These are phyloP conservation scores for Eimeria sp. DNA, from an alignment of 169 alveolate genomes.

Conservation along the genomic window DNA sequence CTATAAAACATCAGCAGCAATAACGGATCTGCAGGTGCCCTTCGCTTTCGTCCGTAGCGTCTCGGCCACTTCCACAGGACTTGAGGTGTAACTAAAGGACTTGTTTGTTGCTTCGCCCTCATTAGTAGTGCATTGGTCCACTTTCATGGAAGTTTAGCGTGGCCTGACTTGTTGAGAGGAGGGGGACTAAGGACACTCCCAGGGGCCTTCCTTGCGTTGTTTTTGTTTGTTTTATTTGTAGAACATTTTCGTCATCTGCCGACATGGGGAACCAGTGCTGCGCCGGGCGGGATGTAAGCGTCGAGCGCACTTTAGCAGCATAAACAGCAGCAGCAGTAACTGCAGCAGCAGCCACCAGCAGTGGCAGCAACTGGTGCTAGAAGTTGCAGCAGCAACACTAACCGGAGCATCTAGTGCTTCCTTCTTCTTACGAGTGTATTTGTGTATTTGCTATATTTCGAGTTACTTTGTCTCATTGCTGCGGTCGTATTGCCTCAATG, in stretches of 20 bases:
- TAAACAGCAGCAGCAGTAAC: not conserved
- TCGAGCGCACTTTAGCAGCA: not conserved
- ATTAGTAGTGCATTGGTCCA: too few relatives aligned
- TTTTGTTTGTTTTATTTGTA: not conserved
- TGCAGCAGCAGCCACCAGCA: not conserved
- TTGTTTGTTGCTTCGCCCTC: not conserved
- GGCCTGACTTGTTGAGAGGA: too few relatives aligned
- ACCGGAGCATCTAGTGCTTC: not conserved
- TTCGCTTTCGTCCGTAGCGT: not conserved
- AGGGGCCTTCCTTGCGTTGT: not conserved
- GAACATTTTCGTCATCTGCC: not conserved
- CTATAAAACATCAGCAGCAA: not conserved
- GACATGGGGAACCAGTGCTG: conserved; percentile 89
- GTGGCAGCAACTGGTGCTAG: not conserved
- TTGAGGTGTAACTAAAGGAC: not conserved
- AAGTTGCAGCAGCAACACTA: not conserved
- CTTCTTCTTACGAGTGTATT: not conserved
- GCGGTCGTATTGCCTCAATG: too few relatives aligned
- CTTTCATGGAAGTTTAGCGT: too few relatives aligned
- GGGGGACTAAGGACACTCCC: too few relatives aligned
- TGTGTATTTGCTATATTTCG: not conserved
- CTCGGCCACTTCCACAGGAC: not conserved
- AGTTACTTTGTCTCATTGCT: too few relatives aligned
- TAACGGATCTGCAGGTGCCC: not conserved
- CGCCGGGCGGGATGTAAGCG: conserved; percentile 88